Evolutionary conservation across 331 rosid species (phyloP), one percentile per base, ranked within the genome.

Genomic region (Pyracantha coccinea): DNA sequence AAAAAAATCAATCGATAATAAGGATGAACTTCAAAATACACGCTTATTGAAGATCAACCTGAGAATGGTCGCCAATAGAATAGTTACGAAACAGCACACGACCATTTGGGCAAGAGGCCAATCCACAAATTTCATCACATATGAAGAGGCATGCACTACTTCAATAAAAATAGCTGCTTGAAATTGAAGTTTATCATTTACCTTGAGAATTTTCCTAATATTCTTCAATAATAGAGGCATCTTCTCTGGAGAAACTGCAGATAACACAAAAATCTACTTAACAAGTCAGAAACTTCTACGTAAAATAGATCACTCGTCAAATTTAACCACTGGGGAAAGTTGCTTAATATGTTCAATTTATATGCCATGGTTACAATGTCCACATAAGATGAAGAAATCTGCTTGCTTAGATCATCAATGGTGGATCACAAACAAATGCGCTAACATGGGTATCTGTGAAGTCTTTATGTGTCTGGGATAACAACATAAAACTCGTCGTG

Each of bases 181-280:
- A 76, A 52, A 75, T n/a, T 68, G 28, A 71, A 23, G 68, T 68
- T 54, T 75, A 24, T 55, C 41, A 80, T 75, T 74, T 61, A 90
- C 97, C 88, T 90, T 94, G 77, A 91, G 81, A 86, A 92, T 82
- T 76, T 82, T 94, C 82, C 83, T 88, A 65, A 92, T 19, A 77
- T 94, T 94, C 81, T 90, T 93, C 86, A 89, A 75, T 32, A 83
- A 90, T 71, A 78, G 78, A 78, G 89, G 76, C 99, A 90, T 94
- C 91, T 88, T 94, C 78, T 92, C 96, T 13, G 99, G 96, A 54
- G 99, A 87, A 47, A 94, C 97, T 88, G 97, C 97, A 86, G 97
- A 94, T 76, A 94, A 82, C 81, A 94, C 88, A 90, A 92, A 94
- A 75, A 92, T 89, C 97, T 94, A 89, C 84, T 90, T 90, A 88